Evolutionary conservation across 1,284 basidiomycete genomes (phyloP), one percentile per base, ranked within the genome.

Genomic region (Pseudozyma tsukubaensis): DNA sequence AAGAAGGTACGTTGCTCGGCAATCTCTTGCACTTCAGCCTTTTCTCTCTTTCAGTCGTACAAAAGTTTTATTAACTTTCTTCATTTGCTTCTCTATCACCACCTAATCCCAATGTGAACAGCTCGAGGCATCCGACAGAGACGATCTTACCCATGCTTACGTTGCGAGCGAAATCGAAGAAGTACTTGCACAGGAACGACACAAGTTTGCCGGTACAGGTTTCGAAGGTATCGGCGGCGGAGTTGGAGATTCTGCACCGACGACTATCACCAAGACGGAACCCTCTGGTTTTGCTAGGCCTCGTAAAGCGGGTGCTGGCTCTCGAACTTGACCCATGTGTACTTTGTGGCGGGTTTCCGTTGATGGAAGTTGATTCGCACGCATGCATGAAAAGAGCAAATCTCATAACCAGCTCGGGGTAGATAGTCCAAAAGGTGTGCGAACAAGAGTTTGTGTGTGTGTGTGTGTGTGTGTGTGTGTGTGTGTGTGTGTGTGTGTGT

Each of bases 1-100:
- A 80, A 76, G 42, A 76, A 75, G 63, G 71, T 70, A 44, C 42
- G 70, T 71, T 35, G 11, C 58, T 32, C 18, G 24, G 24, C 24
- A 29, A 29, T 29, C 24, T 29, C 24, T 29, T 29, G 24, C 24
- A 29, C 3, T 29, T 6, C 24, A 29, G 24, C 24, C 3, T 6
- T 29, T 29, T 29, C 24, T 29, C 24, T 29, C 6, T 6, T 29
- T 29, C 44, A 7, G 8, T 18, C n/a, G 7, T n/a, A 8, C 12
- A 9, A 18, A 43, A 14, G 14, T 9, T 9, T 14, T 18, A 18
- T 14, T 43, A 18, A 43, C 42, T 10, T 8, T 18, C 19, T 18
- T 43, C 42, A 43, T 43, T 18, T 43, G 42, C 42, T 9, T n/a
- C 43, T 29, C 24, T 29, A 29, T 29, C 24, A 29, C 24, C 24